Percentiles rank a stretch among this genome's conserved stretches.
Evolutionary conservation across 2,329 filamentous ascomycete species (phyloP).

Genomic region (Endoconidiophora polonica): DNA sequence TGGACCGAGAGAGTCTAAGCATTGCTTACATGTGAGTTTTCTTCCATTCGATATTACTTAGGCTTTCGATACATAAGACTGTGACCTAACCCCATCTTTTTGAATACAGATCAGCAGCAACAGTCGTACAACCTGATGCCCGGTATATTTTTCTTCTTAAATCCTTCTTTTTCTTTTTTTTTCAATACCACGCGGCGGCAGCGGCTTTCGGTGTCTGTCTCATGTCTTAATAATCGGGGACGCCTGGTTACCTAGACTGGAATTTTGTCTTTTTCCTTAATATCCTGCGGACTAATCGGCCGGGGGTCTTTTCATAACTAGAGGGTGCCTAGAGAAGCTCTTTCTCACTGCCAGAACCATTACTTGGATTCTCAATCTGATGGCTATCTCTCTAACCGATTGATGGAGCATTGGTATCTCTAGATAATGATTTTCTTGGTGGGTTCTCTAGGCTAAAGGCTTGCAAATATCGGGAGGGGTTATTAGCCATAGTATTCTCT

Average conservation of each 20-base stretch:
- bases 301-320: background rate
- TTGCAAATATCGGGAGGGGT: background rate
- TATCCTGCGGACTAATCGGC: background rate
- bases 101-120: background rate
- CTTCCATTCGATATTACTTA: background rate
- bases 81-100: background rate
- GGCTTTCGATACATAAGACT: background rate
- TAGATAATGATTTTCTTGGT: background rate
- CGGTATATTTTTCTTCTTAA: background rate
- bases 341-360: background rate
- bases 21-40: background rate
- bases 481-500: background rate
- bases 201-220: background rate
- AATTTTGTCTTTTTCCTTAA: background rate
- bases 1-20: background rate
- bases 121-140: background rate
- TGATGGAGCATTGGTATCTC: background rate
- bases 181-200: background rate
- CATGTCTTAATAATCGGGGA: background rate
- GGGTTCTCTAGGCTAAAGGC: background rate
- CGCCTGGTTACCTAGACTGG: background rate
- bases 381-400: no score
- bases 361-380: background rate
- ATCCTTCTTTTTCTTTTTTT: background rate
- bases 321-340: background rate